Evolutionary conservation across 768 basidiomycete species (phyloP).

Genomic region (Tulasnella sp.): DNA sequence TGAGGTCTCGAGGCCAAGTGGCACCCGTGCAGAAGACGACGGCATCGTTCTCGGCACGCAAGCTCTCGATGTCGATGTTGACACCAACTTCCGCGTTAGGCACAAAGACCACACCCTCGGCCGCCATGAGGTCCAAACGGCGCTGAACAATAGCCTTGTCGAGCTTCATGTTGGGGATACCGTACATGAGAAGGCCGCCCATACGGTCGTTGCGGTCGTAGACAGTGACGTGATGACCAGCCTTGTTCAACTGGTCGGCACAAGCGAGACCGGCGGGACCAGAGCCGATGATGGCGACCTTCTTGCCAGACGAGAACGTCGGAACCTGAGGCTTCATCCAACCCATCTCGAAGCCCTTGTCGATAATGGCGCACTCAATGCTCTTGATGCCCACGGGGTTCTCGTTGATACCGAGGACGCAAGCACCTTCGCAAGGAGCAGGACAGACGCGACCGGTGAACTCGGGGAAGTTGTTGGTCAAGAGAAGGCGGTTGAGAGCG

Average conservation of each 20-base stretch:
- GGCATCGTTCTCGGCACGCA: slow-evolving; percentile 77
- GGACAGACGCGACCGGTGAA: slow-evolving; percentile 98
- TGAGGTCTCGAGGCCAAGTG: slow-evolving; percentile 94
- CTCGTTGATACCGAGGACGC: slow-evolving; percentile 95
- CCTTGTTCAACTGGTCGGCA: slow-evolving; percentile 96
- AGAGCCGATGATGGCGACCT: slow-evolving; percentile 83
- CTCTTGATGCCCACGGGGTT: slow-evolving; percentile 97
- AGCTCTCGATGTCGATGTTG: slow-evolving; percentile 56
- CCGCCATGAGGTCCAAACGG: slow-evolving; percentile 86
- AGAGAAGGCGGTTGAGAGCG: slow-evolving; percentile 77
- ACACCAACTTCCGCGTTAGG: slow-evolving; percentile 80
- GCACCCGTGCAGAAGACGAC: slow-evolving; percentile 88
- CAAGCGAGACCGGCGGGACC: slow-evolving; percentile 92
- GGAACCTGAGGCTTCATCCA: slow-evolving; percentile 89
- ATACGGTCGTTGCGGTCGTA: slow-evolving; percentile 96
- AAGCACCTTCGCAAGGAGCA: slow-evolving; percentile 95
- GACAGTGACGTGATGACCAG: slow-evolving; percentile 86
- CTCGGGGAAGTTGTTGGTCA: slow-evolving; percentile 96
- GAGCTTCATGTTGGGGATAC: slow-evolving; percentile 95
- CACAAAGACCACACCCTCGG: slow-evolving; percentile 88
- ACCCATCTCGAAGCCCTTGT: slow-evolving; percentile 98
- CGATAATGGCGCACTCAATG: slow-evolving; percentile 97
- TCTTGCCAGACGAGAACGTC: slow-evolving; percentile 72
- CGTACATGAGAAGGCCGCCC: slow-evolving; percentile 95
- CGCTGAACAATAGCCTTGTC: slow-evolving; percentile 93